A percentile compares a stretch with the other conserved stretches of the same genome.
These are phyloP conservation scores for Paralagenidium karlingii DNA, from an alignment of 352 stramenopile species.

Conservation along the genomic window DNA sequence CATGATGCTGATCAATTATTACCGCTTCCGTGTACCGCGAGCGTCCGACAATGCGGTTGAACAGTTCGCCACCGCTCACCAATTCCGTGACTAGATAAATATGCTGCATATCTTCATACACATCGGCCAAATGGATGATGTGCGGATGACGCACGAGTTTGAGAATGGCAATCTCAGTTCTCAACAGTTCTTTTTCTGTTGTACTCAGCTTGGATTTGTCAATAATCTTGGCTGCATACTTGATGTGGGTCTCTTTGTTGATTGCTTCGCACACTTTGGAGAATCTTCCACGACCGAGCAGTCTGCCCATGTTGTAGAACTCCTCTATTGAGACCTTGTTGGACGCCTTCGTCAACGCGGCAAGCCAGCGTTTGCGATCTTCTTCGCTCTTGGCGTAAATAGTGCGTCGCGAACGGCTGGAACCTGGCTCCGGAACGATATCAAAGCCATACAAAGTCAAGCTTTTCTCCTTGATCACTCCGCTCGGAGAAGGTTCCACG, in stretches of 20 bases:
- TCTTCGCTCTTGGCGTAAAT: constrained; percentile 73
- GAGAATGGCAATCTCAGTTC: constrained; percentile 90
- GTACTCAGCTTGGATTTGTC: constrained; percentile 83
- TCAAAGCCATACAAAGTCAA: constrained; percentile 82
- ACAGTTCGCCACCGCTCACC: constrained; percentile 92
- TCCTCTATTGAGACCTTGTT: constrained; percentile 84
- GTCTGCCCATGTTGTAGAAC: constrained; percentile 79
- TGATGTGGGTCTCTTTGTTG: constrained; percentile 42
- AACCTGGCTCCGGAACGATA: constrained; percentile 61
- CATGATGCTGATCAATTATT: background rate
- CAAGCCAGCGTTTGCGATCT: constrained; percentile 69
- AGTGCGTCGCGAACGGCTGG: constrained; percentile 29
- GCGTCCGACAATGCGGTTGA: constrained; percentile 91
- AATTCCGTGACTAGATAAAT: constrained; percentile 99
- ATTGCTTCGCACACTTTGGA: constrained; percentile 76
- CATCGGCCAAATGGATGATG: constrained; percentile 77
- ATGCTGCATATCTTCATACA: constrained; percentile 87
- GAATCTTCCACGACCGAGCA: constrained; percentile 84
- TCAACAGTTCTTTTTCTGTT: constrained; percentile 82
- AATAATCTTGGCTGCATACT: constrained; percentile 89
- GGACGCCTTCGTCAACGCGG: constrained; percentile 57
- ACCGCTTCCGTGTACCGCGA: constrained; percentile 78
- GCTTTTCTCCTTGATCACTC: constrained; percentile 59
- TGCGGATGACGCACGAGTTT: constrained; percentile 86
- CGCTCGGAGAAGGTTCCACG: constrained; percentile 39